These are phyloP conservation scores for Euryodendron excelsum DNA, from an alignment of 148 eudicot species.

Conservation along the genomic window DNA sequence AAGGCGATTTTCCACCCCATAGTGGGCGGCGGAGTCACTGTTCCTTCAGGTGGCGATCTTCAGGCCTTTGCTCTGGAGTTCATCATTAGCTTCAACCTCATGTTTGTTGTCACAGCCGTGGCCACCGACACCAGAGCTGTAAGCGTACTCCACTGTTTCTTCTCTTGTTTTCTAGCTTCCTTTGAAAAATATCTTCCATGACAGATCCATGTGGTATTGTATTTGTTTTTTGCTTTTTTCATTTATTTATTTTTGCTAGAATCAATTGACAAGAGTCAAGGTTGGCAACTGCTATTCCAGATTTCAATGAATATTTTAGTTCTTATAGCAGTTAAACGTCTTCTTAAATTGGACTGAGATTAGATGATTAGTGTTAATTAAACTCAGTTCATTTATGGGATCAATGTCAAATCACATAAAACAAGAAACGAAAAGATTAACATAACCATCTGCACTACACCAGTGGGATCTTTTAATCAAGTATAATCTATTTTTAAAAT, in stretches of 20 bases:
- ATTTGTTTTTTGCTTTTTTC: too few relatives aligned
- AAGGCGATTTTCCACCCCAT: constrained; percentile 75
- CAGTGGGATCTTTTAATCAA: too few relatives aligned
- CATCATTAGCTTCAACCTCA: constrained; percentile 89
- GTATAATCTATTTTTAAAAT: too few relatives aligned
- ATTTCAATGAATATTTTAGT: constrained; percentile 15
- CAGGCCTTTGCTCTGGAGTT: constrained; percentile 88
- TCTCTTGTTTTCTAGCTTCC: too few relatives aligned
- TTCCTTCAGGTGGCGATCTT: constrained; percentile 60
- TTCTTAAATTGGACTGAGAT: too few relatives aligned
- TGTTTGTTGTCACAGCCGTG: constrained; percentile 98
- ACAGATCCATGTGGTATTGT: too few relatives aligned
- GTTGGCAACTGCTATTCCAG: constrained; percentile 2
- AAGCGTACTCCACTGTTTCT: constrained; percentile 31
- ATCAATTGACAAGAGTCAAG: constrained; percentile 13
- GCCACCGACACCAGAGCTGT: constrained; percentile 98
- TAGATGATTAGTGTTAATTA: too few relatives aligned
- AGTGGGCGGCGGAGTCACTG: constrained; percentile 86
- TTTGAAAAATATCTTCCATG: too few relatives aligned
- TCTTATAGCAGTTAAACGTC: background rate
- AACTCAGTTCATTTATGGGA: too few relatives aligned
- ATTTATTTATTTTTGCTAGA: background rate
- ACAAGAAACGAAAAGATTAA: too few relatives aligned
- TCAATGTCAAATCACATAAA: too few relatives aligned
- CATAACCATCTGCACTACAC: too few relatives aligned